These are phyloP conservation scores for Saraca asoca DNA, from an alignment of 331 rosid species.

Conservation along the genomic window DNA sequence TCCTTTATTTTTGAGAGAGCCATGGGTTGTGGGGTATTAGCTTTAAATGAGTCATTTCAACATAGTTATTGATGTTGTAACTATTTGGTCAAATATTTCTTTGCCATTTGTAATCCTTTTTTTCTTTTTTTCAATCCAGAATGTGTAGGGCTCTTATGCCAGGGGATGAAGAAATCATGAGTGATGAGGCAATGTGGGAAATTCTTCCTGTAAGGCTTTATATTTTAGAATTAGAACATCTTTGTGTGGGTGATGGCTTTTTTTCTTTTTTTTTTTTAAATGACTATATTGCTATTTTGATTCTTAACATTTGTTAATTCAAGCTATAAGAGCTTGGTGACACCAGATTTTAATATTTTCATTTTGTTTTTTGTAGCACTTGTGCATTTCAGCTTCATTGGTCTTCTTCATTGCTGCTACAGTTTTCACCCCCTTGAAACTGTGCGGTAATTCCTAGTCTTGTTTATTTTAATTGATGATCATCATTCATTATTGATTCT, in stretches of 20 bases:
- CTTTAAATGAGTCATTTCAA: neutral
- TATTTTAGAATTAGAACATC: constrained; percentile 12
- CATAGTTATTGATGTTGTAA: neutral
- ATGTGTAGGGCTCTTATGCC: constrained; percentile 98
- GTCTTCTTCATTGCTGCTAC: constrained; percentile 96
- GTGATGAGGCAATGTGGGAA: constrained; percentile 94
- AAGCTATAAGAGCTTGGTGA: constrained; percentile 26
- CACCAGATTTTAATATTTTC: constrained; percentile 25
- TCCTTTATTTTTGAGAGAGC: too few species aligned
- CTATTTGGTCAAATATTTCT: constrained; percentile 7
- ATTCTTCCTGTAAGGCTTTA: constrained; percentile 86
- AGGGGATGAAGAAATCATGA: constrained; percentile 89
- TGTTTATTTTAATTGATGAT: too few species aligned
- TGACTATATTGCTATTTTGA: too few species aligned
- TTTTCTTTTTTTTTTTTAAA: neutral
- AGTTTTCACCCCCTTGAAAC: constrained; percentile 81
- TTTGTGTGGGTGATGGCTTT: constrained; percentile 9
- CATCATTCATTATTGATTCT: too few species aligned
- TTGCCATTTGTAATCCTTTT: constrained; percentile 22
- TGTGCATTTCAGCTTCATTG: constrained; percentile 97
- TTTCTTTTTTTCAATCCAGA: constrained; percentile 48
- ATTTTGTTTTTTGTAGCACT: constrained; percentile 64
- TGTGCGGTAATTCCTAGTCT: constrained; percentile 62
- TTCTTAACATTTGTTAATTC: constrained; percentile 19
- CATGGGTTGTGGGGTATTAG: neutral